Evolutionary conservation across 2,329 filamentous ascomycete genomes (phyloP).

Genomic region (Diaporthe citriasiana): DNA sequence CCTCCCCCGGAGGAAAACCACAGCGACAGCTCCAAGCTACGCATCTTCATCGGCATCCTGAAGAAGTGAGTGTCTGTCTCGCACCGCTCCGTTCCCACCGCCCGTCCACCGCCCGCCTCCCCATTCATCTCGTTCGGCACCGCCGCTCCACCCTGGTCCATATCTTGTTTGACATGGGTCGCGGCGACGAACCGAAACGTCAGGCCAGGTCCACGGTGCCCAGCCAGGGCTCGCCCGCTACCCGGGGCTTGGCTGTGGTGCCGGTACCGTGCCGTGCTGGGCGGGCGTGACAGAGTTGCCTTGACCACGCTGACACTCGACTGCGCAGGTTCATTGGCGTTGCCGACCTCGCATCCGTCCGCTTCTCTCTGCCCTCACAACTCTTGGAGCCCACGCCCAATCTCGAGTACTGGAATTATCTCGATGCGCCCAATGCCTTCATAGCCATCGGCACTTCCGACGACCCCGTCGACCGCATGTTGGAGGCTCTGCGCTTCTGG

Average conservation of each 20-base stretch:
- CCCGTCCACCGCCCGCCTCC: constrained; percentile 1
- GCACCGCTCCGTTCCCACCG: neutral
- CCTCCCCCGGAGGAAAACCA: constrained; percentile 60
- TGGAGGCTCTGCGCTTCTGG: constrained; percentile 96
- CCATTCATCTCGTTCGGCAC: neutral
- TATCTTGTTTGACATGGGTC: constrained; percentile 7
- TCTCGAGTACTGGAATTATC: constrained; percentile 98
- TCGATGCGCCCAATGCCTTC: constrained; percentile 95
- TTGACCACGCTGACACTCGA: constrained; percentile 48
- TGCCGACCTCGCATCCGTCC: constrained; percentile 92
- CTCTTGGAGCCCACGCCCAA: constrained; percentile 97
- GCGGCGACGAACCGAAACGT: constrained; percentile 2
- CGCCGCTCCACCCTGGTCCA: neutral
- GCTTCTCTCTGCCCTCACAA: constrained; percentile 96
- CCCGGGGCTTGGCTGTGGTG: neutral
- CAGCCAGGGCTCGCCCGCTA: neutral
- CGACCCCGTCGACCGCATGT: constrained; percentile 91
- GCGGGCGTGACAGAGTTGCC: neutral
- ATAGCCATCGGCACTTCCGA: constrained; percentile 87
- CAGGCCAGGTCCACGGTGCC: neutral
- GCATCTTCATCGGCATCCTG: constrained; percentile 88
- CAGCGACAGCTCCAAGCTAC: constrained; percentile 90
- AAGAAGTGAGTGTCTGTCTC: constrained; percentile 76
- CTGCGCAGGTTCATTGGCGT: constrained; percentile 89
- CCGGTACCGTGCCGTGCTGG: neutral